Conservation (phyloP, 2,329 filamentous ascomycete species). For the Penicillium digitatum region DNA sequence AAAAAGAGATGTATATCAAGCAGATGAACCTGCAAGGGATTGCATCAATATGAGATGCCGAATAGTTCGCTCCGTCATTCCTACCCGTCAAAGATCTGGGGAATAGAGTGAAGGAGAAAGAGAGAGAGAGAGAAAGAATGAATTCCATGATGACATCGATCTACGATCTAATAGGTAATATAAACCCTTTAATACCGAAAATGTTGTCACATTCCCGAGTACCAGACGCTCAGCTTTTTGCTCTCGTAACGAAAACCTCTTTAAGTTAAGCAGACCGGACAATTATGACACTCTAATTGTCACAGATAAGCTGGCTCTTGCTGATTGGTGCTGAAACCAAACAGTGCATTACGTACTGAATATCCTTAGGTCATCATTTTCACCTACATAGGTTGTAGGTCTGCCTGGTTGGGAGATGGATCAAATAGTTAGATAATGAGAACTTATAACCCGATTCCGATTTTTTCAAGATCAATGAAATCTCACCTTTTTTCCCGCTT, state of each 20-base stretch:
- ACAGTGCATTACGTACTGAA: slow-evolving; percentile 35
- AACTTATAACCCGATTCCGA: neutral
- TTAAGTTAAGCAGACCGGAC: neutral
- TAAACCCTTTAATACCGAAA: neutral
- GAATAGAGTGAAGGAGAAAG: neutral
- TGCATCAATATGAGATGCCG: slow-evolving; percentile 30
- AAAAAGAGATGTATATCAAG: slow-evolving; percentile 7
- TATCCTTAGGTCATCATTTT: slow-evolving; percentile 9
- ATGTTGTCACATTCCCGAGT: neutral
- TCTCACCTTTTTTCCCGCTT: neutral
- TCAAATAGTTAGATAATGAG: slow-evolving; percentile 8
- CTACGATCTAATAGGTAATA: slow-evolving; percentile 5
- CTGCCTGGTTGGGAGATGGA: too few species aligned
- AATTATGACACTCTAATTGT: slow-evolving; percentile 23
- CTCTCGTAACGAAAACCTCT: slow-evolving; percentile 24
- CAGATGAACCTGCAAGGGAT: slow-evolving; percentile 23
- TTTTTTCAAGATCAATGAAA: neutral
- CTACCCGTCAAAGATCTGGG: slow-evolving; percentile 3
- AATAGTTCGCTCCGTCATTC: slow-evolving; percentile 32
- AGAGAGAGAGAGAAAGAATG: neutral
- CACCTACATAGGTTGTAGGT: too few species aligned
- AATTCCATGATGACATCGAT: slow-evolving; percentile 20
- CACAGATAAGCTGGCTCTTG: slow-evolving; percentile 29
- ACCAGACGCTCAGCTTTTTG: slow-evolving; percentile 23
- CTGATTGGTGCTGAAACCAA: slow-evolving; percentile 30